Percentiles rank a stretch among this genome's conserved stretches.
phyloP scores from a whole-genome alignment of 495 filamentous ascomycete genomes.

The Polyplosphaeria fusca region DNA sequence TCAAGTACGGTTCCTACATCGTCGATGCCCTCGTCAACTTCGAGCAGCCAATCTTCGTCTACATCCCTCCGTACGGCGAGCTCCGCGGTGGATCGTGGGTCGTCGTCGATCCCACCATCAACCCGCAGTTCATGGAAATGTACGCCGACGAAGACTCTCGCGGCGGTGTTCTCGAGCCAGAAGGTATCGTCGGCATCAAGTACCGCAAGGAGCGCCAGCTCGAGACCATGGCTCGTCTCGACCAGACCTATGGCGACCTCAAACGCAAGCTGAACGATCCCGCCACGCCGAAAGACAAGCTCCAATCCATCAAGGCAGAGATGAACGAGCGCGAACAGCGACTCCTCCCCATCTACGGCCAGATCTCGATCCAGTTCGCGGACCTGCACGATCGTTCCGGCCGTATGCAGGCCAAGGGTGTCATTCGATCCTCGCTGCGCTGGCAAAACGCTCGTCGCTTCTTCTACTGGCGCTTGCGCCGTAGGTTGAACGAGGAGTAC shows the following conservation, averaged over 20 bases:
- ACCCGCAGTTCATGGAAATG: conserved; percentile 97
- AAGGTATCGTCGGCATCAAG: conserved; percentile 98
- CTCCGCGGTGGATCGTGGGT: conserved; percentile 99
- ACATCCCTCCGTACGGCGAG: conserved; percentile 95
- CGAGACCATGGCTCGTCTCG: conserved; percentile 94
- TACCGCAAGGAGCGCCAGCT: conserved; percentile 96
- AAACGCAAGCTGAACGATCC: conserved; percentile 71
- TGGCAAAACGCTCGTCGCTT: conserved; percentile 93
- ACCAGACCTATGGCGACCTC: conserved; percentile 75
- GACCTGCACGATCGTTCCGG: conserved; percentile 97
- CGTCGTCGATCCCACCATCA: conserved; percentile 97
- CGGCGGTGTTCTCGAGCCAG: conserved; percentile 94
- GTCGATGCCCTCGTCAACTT: conserved; percentile 97
- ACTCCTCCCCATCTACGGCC: conserved; percentile 85
- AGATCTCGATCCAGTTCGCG: conserved; percentile 91
- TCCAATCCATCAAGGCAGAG: conserved; percentile 73
- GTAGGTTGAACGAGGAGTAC: conserved; percentile 93
- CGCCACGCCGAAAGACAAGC: conserved; percentile 66
- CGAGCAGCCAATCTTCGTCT: conserved; percentile 97
- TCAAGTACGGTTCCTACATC: conserved; percentile 99
- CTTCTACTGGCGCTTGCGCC: conserved; percentile 99
- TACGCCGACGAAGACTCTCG: conserved; percentile 95
- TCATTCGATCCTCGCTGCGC: conserved; percentile 75
- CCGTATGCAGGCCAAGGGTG: conserved; percentile 95
- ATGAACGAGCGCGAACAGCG: conserved; percentile 85